Evolutionary conservation across 2,329 filamentous ascomycete species (phyloP).

Genomic region (Monosporascus sp.): DNA sequence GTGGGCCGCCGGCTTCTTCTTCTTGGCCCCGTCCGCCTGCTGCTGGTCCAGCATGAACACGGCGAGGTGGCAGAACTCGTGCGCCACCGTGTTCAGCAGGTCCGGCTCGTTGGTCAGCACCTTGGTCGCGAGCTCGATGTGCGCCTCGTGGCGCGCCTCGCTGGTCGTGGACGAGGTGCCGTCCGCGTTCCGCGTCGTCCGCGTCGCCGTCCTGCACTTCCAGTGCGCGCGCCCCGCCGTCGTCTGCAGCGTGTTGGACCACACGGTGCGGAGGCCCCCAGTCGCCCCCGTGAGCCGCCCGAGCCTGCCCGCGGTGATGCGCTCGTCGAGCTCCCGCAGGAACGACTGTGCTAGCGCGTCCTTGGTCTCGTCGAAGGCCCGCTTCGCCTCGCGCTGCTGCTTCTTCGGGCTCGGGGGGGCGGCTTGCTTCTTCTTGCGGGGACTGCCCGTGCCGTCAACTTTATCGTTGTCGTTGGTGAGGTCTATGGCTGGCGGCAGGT

Average conservation of each 20-base stretch:
- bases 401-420: conserved; percentile 23
- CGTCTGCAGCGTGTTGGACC: conserved; percentile 74
- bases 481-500: not conserved
- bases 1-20: conserved; percentile 57
- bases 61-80: conserved; percentile 92
- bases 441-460: not conserved
- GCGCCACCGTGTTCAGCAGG: conserved; percentile 85
- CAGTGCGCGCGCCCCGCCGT: conserved; percentile 74
- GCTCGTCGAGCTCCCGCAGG: conserved; percentile 61
- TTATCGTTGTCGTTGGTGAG: not conserved
- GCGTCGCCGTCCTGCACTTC: conserved; percentile 52
- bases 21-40: conserved; percentile 39
- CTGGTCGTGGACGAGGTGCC: conserved; percentile 20
- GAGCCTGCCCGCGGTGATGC: conserved; percentile 58
- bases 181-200: conserved; percentile 26
- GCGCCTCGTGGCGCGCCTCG: conserved; percentile 58
- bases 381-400: conserved; percentile 41
- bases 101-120: conserved; percentile 74
- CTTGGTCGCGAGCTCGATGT: conserved; percentile 84
- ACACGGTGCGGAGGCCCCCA: conserved; percentile 66
- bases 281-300: conserved; percentile 52
- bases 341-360: conserved; percentile 59
- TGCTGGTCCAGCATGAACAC: conserved; percentile 83
- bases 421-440: conserved; percentile 6
- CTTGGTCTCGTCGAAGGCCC: conserved; percentile 58